Percentiles rank a stretch among this genome's conserved stretches.
These are phyloP conservation scores for Zygoascus tannicola DNA, from an alignment of 805 yeast genomes.

Conservation along the genomic window DNA sequence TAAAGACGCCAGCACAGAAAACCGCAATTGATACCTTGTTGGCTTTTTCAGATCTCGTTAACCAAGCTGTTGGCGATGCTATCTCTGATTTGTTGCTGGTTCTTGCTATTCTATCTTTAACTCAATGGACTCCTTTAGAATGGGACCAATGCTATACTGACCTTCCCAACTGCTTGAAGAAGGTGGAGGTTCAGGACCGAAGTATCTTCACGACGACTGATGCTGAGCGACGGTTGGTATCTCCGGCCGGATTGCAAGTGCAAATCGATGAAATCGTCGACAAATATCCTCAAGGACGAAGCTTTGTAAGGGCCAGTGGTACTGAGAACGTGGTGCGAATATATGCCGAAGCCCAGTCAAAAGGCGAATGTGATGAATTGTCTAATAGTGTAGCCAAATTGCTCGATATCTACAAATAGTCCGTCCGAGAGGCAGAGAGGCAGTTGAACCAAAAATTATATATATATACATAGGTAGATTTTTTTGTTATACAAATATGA, in stretches of 20 bases:
- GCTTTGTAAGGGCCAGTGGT: constrained; percentile 94
- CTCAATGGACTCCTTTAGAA: constrained; percentile 48
- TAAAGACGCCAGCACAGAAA: constrained; percentile 37
- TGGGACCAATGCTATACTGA: constrained; percentile 79
- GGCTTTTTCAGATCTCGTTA: constrained; percentile 62
- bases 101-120: constrained; percentile 48
- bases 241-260: constrained; percentile 70
- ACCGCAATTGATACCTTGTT: constrained; percentile 46
- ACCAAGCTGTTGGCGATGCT: constrained; percentile 98
- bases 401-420: constrained; percentile 14
- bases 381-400: constrained; percentile 18
- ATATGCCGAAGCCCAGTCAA: constrained; percentile 75
- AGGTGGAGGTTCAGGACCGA: constrained; percentile 78
- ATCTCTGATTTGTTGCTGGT: constrained; percentile 84
- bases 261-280: constrained; percentile 58
- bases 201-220: constrained; percentile 71
- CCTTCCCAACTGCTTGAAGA: constrained; percentile 75
- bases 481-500: too few relatives aligned
- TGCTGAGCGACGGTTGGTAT: constrained; percentile 74
- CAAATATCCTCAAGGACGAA: constrained; percentile 54
- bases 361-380: constrained; percentile 39
- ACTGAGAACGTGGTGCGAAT: constrained; percentile 97
- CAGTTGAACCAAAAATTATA: too few relatives aligned
- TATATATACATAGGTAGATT: too few relatives aligned
- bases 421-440: too few relatives aligned